A percentile compares a stretch with the other conserved stretches of the same genome.
phyloP scores from a whole-genome alignment of 2,329 filamentous ascomycete genomes.

The Helicocarpus griseus region DNA sequence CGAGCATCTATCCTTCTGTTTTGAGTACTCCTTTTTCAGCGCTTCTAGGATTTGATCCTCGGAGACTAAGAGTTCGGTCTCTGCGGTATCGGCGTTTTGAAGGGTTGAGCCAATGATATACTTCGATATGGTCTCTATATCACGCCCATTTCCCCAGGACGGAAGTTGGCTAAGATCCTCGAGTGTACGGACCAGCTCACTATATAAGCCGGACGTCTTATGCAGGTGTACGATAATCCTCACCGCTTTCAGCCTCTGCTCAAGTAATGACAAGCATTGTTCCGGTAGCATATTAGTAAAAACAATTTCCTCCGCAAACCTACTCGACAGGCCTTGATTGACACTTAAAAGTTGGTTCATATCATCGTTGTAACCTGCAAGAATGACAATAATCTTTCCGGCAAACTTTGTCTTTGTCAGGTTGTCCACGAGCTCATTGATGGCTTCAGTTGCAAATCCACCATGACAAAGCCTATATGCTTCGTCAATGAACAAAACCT shows the following conservation, averaged over 20 bases:
- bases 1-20: neutral
- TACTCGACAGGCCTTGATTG: constrained; percentile 55
- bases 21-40: neutral
- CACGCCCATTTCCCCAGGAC: constrained; percentile 55
- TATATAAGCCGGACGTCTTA: constrained; percentile 6
- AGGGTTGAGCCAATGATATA: constrained; percentile 35
- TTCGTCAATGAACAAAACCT: constrained; percentile 63
- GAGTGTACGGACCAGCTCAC: constrained; percentile 12
- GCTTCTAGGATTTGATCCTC: constrained; percentile 10
- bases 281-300: constrained; percentile 41
- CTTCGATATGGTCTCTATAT: constrained; percentile 48
- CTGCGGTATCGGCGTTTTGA: constrained; percentile 9
- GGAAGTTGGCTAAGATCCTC: constrained; percentile 39
- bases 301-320: constrained; percentile 53
- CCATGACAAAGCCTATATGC: constrained; percentile 56
- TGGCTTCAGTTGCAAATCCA: constrained; percentile 47
- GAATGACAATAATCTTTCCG: constrained; percentile 54
- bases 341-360: constrained; percentile 53
- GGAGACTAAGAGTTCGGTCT: constrained; percentile 13
- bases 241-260: constrained; percentile 22
- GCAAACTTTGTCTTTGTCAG: constrained; percentile 49
- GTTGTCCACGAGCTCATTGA: constrained; percentile 43
- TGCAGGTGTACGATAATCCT: constrained; percentile 9
- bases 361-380: constrained; percentile 59
- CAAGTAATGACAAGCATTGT: constrained; percentile 40